Evolutionary conservation across 2,329 filamentous ascomycete species (phyloP), one percentile per base, ranked within the genome.

Genomic region (Microdochium trichocladiopsis): DNA sequence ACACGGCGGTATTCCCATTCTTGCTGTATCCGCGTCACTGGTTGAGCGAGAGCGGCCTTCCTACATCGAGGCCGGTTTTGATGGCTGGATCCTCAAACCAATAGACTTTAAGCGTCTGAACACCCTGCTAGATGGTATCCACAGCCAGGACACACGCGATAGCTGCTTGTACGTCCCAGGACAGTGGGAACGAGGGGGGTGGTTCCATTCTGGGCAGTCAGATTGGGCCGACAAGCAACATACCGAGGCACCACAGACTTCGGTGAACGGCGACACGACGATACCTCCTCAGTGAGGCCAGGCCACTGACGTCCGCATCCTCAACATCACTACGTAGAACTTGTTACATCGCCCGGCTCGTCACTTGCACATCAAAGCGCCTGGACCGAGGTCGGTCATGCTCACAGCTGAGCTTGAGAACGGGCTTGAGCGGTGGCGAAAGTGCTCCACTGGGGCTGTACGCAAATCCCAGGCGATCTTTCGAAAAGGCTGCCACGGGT

Each of bases 41-140:
- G 63, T 88, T 1, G 91, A 95, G 64, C 78, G 75, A 18, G 80
- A 91, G 47, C 79, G 73, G 50, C 74, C 85, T 41, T 79, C 69
- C 0, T 96, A 95, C 58, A 79, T 90, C 45, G 77, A 87, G 47
- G 83, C 84, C 6, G 91, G 91, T 0, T 95, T 95, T 58, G 90
- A 95, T 58, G 91, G 87, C 23, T 95, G 90, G 90, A 91, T 96
- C 24, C 72, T 95, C 53, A 95, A 95, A 62, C 90, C 90, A 0
- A 88, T 95, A 47, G 84, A 93, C 55, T 95, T 95, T 63, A 82
- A 83, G 58, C 79, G 90, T 9, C 74, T 95, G 0, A 82, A 82
- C 53, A 76, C 78, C 22, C 73, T 95, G 8, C 76, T 95, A 52
- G 67, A 73, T 1, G 90, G 89, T 1, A 88, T 94, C 37, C 75